A percentile compares a stretch with the other conserved stretches of the same genome.
Evolutionary conservation across 257 asterid genomes (phyloP).

Genomic region (Perilla frutescens): DNA sequence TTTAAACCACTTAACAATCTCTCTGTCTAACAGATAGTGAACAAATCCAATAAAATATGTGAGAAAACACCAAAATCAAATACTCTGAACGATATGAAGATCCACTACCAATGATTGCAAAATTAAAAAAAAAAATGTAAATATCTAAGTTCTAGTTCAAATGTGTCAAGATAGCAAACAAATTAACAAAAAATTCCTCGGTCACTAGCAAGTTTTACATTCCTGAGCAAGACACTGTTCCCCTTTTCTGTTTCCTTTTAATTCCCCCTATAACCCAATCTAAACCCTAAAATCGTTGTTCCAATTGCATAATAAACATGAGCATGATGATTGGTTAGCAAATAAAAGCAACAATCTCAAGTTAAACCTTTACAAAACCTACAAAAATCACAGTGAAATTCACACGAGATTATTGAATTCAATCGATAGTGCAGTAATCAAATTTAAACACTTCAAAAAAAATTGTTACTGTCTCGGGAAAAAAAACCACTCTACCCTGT

Average conservation of each 20-base stretch:
- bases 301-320: not conserved
- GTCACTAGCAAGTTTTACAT: not conserved
- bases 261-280: not conserved
- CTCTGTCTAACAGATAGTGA: not conserved
- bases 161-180: not conserved
- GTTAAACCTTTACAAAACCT: not conserved
- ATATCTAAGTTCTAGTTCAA: not conserved
- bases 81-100: not conserved
- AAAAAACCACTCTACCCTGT: conserved; percentile 54
- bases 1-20: not conserved
- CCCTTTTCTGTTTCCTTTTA: not conserved
- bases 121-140: conserved; percentile 16
- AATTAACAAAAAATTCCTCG: not conserved
- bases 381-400: conserved; percentile 9
- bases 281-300: conserved; percentile 10
- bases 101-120: not conserved
- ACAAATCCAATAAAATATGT: not conserved
- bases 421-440: not conserved
- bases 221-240: not conserved
- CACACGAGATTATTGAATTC: not conserved
- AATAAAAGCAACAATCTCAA: conserved; percentile 15
- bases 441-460: not conserved
- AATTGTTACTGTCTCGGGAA: not conserved
- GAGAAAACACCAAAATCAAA: conserved; percentile 3
- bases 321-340: not conserved